Evolutionary conservation across 1,284 basidiomycete species (phyloP), one percentile per base, ranked within the genome.

Genomic region (Pseudozyma sp.): DNA sequence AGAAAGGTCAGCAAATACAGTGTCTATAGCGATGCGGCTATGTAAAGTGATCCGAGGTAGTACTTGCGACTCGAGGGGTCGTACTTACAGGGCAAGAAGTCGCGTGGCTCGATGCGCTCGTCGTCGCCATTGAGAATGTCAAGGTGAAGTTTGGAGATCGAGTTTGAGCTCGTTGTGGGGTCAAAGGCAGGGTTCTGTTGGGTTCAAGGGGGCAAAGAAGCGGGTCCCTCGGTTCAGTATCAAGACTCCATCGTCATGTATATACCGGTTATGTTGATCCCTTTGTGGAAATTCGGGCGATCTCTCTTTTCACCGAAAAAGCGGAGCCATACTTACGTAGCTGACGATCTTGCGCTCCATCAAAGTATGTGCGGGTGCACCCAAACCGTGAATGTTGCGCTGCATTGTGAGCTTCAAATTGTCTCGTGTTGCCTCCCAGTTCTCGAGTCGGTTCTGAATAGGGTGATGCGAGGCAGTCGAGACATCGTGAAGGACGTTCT

Each of bases 291-390:
- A 2, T 12, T 40, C 12, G 12, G 9, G 6, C 10, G 12, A 3
- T 13, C 18, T 25, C 12, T 21, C 5, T 11, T 12, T 16, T 19
- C 5, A 14, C 45, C 14, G 10, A 10, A 19, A 1, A 5, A 12
- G 50, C 7, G 12, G 12, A 18, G 11, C 9, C 11, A 56, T 39
- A 87, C 91, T 81, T 80, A 95, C 95, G 68, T 90, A 86, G 54
- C 89, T 86, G 14, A 94, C 93, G 51, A 95, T 89, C 88, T 92
- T 93, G 80, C 95, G 89, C 86, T 99, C 96, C 96, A 99, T 98
- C 79, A 96, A 88, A 63, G 91, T 87, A 48, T 95, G 89, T 85
- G 97, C 89, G 6, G 96, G 96, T 40, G 92, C 91, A 77, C 93
- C 93, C 75, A 98, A 85, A 42, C 96, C 96, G 82, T 92, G 92